phyloP scores from a whole-genome alignment of 2,329 filamentous ascomycete genomes.

The Colletotrichum sidae region DNA sequence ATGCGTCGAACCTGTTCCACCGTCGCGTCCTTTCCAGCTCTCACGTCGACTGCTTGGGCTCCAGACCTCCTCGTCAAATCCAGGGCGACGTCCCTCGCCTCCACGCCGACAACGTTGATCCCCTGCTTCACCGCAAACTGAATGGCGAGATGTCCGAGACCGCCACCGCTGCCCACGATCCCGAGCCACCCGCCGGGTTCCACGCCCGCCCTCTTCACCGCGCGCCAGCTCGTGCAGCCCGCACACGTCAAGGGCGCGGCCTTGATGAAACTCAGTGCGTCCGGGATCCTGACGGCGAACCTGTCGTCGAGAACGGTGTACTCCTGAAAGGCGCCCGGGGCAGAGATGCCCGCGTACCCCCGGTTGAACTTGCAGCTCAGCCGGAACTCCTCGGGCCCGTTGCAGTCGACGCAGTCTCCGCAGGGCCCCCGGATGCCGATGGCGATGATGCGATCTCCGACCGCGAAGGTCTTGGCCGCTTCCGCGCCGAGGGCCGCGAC shows the following conservation, averaged over 20 bases:
- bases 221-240: conserved; percentile 61
- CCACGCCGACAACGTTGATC: conserved; percentile 77
- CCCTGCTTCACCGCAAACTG: conserved; percentile 91
- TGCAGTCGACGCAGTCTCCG: conserved; percentile 63
- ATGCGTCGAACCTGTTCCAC: conserved; percentile 59
- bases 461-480: conserved; percentile 52
- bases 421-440: conserved; percentile 65
- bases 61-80: conserved; percentile 58
- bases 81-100: conserved; percentile 68
- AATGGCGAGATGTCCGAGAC: conserved; percentile 74
- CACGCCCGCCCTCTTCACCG: conserved; percentile 54
- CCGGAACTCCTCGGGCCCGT: conserved; percentile 56
- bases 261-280: conserved; percentile 58
- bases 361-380: conserved; percentile 64
- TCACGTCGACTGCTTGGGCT: conserved; percentile 64
- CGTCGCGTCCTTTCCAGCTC: conserved; percentile 58
- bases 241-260: conserved; percentile 70
- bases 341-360: conserved; percentile 61
- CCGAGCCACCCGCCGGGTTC: conserved; percentile 73
- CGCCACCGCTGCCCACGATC: conserved; percentile 81
- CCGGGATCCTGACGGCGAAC: conserved; percentile 58
- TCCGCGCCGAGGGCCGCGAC: conserved; percentile 59
- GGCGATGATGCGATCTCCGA: conserved; percentile 67
- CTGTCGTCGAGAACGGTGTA: conserved; percentile 63
- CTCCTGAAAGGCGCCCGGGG: conserved; percentile 67